Base-by-base conservation (phyloP, 139 green algal species). In the Ettlia oleoabundans region DNA sequence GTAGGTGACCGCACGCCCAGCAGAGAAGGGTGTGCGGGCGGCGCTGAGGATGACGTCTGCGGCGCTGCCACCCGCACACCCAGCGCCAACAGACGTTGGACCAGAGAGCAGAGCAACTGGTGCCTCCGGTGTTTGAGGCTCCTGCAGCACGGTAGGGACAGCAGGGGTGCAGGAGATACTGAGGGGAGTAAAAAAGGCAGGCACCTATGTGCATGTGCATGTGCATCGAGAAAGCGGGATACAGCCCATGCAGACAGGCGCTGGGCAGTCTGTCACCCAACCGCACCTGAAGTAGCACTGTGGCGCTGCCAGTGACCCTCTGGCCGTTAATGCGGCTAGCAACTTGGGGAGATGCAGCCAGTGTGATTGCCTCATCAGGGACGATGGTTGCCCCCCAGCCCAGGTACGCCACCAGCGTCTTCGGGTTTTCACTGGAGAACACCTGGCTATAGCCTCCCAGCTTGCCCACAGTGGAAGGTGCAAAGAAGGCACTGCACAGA, bases 401-500 rank as follows among this genome's bases (percentile, higher is more conserved):
- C 33, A 78, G 72, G n/a, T 30, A 66, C 7, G 66, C 43, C 3
- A 41, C 19, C 42, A 78, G 72, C 26, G 30, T 32, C 18, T 47
- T 30, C 1, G 21, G 13, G 51, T 28, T 32, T n/a, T 15, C 26
- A 32, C 15, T 37, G 21, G 72, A 65, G 21, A 3, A 35, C 32
- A 78, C 51, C 32, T 22, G 2, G 51, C 33, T 67, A 3, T 26
- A 33, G 19, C 0, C 6, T 24, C 72, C 72, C 51, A 78, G 72
- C 51, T 24, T 35, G 33, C 42, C 32, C 19, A 32, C 72, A 32
- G 72, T 78, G 51, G 32, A n/a, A 5, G 32, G 1, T 24, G 33
- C 51, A 33, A 78, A 78, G 51, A 78, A 26, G 72, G 32, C 33
- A 32, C 72, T 77, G 69, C 69, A 77, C 13, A 42, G 24, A 13